Evolutionary conservation across 2,329 filamentous ascomycete genomes (phyloP), one percentile per base, ranked within the genome.

Genomic region (Mollisiaceae sp.): DNA sequence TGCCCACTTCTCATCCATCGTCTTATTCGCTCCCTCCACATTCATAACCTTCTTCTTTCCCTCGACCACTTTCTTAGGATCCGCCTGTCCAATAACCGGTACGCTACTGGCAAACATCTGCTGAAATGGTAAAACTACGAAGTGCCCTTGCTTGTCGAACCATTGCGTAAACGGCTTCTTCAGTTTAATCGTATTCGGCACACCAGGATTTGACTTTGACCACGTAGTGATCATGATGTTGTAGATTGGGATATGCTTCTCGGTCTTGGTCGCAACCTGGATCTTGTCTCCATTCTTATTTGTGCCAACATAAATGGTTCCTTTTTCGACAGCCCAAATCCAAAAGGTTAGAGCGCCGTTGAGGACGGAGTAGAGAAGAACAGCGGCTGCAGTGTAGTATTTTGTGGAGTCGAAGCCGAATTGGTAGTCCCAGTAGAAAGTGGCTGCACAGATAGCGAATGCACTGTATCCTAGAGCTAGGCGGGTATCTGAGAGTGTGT

Each of bases 381-480:
- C 94, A 3, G 95, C 94, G 45, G 84, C 85, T 2, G 91, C 85
- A 0, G 94, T 96, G 81, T 89, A 94, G 69, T 85, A 81, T 79
- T 95, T 96, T 20, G 94, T 97, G 67, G 80, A 82, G 69, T 97
- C 92, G 85, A 95, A 98, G 72, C 94, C 94, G 57, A 93, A 83
- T 76, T 92, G 92, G 82, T 93, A 97, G 84, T 99, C 95, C 81
- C 93, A 94, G 68, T 87, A 88, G 83, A 98, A 98, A 73, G 92
- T 93, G 67, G 88, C 90, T 24, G 85, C 94, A 20, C 93, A 90
- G 68, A 97, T 88, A 65, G 85, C 78, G 74, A 98, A 93, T 67
- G 93, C 91, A 22, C 83, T 79, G 80, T 96, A 98, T 69, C 95
- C 95, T 9, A 99, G 83, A 0, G 83, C 85, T 55, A 99, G 88